Evolutionary conservation across 148 eudicot species (phyloP).

Genomic region (Vaccinium vitisidaea): DNA sequence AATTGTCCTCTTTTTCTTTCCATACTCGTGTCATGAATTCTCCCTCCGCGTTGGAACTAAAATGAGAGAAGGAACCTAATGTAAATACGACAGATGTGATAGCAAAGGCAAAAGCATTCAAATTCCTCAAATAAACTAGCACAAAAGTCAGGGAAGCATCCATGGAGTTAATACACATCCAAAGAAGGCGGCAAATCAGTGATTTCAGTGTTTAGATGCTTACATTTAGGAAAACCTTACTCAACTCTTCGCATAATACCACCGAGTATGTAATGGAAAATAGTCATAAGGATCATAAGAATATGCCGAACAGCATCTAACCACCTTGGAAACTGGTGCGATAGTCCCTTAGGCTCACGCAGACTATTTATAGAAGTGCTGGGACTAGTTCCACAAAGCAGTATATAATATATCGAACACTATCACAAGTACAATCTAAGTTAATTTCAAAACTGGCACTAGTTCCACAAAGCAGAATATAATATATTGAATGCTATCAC

Average conservation of each 20-base stretch:
- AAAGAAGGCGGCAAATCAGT: background rate
- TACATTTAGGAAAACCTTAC: background rate
- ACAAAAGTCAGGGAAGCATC: background rate
- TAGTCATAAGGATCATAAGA: background rate
- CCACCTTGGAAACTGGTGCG: background rate
- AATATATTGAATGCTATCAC: too few species aligned
- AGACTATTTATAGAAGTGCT: background rate
- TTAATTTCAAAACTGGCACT: background rate
- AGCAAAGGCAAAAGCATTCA: background rate
- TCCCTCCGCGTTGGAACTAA: background rate
- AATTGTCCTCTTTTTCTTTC: background rate
- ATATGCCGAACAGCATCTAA: background rate
- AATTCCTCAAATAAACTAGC: background rate
- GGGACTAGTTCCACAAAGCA: conserved; percentile 4
- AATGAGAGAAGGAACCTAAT: background rate
- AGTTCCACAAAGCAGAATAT: too few species aligned
- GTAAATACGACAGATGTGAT: background rate
- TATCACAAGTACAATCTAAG: background rate
- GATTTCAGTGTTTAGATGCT: background rate
- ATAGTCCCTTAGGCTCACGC: background rate
- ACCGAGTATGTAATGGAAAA: background rate
- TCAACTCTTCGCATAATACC: background rate
- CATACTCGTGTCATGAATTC: background rate
- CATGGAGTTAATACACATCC: background rate
- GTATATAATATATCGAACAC: background rate